Conservation (phyloP, 768 basidiomycete genomes). For the Pleurotus pulmonarius region DNA sequence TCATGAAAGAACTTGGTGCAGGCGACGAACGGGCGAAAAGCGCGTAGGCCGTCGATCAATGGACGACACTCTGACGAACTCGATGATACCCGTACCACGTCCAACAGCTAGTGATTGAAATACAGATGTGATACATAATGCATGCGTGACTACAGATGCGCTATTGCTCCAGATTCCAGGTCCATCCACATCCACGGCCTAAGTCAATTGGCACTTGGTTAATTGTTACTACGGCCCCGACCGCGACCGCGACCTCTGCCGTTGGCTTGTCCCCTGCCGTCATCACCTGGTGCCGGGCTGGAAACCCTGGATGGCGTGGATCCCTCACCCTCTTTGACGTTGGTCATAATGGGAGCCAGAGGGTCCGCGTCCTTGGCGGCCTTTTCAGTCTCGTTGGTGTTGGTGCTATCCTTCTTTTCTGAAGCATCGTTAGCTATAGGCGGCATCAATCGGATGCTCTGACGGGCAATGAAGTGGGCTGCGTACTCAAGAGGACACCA, state of each 20-base stretch:
- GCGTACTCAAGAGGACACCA: not conserved
- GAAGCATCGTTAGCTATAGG: not conserved
- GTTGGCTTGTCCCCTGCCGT: not conserved
- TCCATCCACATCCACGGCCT: not conserved
- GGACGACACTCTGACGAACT: too few relatives aligned
- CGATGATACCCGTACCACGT: too few relatives aligned
- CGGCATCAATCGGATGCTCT: not conserved
- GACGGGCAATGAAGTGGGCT: not conserved
- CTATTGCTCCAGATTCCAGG: not conserved
- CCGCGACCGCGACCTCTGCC: not conserved
- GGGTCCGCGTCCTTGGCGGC: too few relatives aligned
- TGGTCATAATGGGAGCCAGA: too few relatives aligned
- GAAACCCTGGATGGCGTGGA: slow-evolving; percentile 3
- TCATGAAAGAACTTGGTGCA: slow-evolving; percentile 1
- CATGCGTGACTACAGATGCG: too few relatives aligned
- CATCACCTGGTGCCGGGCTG: slow-evolving; percentile 2
- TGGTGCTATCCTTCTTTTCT: not conserved
- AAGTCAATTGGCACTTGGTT: not conserved
- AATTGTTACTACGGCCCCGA: not conserved
- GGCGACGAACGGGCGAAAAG: not conserved
- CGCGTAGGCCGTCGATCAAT: not conserved
- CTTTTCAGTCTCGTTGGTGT: not conserved
- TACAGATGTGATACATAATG: too few relatives aligned
- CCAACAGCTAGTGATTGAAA: too few relatives aligned
- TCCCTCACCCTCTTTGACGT: not conserved